Evolutionary conservation across 352 stramenopile genomes (phyloP), one percentile per base, ranked within the genome.

Genomic region (Globisporangium viniferum): DNA sequence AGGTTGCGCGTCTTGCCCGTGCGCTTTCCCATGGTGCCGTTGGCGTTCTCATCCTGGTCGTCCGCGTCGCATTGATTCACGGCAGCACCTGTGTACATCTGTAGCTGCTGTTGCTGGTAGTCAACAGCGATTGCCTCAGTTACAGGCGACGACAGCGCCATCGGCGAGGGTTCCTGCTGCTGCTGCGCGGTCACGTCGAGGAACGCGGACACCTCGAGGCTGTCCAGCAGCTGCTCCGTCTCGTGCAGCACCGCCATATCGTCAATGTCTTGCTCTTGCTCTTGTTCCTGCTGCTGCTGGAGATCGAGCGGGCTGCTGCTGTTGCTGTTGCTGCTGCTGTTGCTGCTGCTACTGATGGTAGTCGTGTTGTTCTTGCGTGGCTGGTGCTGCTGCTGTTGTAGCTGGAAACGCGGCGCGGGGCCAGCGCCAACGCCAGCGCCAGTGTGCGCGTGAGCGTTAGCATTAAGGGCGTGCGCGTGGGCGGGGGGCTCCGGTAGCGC

Each of bases 151-250:
- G 33, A 36, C 10, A 36, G 33, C 5, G 33, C 33, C 33, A 36
- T 36, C 5, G 51, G 33, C 24, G 6, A 2, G 20, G 9, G 5
- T 20, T 20, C 8, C 24, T 27, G 51, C 10, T 27, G 39, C 24
- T 41, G 35, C 8, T 53, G 41, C 22, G 36, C 15, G 6, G n/a
- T 14, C 24, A 33, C 22, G 7, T 53, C 62, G 20, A 62, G 18
- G 39, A 63, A 60, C 36, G 65, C 56, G 3, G 65, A 15, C 31
- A 59, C 33, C 14, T 59, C 57, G 24, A 70, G 46, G 1, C 48
- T 54, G 35, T 66, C 65, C 44, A 70, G 65, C n/a, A 70, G 57
- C 18, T 70, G 57, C 48, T 70, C 55, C 1, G 65, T 60, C 49
- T 65, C 65, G 35, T 5, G 57, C 46, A 70, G 36, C 24, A 63